Conservation (phyloP, 139 green algal species). For the Tetradesmus obliquus region DNA sequence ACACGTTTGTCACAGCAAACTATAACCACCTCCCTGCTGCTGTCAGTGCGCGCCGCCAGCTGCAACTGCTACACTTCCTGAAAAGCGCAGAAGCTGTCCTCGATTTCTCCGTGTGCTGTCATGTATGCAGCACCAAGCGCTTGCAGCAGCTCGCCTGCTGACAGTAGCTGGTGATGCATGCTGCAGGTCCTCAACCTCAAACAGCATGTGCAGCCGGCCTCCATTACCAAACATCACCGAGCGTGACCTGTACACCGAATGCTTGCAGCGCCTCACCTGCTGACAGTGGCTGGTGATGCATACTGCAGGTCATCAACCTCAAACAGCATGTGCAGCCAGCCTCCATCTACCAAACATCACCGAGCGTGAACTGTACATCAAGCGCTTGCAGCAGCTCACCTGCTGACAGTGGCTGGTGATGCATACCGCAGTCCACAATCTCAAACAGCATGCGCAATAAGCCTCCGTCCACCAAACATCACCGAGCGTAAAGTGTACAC, state of each 20-base stretch:
- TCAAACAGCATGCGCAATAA: not conserved
- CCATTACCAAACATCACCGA: not conserved
- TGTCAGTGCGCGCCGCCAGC: too few relatives aligned
- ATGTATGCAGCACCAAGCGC: too few relatives aligned
- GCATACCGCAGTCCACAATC: not conserved
- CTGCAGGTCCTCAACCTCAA: not conserved
- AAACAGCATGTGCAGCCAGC: conserved; percentile 75
- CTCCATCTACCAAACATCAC: conserved; percentile 6
- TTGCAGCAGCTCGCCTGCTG: not conserved
- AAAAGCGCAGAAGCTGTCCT: too few relatives aligned
- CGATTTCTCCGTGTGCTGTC: too few relatives aligned
- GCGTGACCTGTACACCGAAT: too few relatives aligned
- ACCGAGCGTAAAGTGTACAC: too few relatives aligned
- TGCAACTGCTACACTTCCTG: too few relatives aligned
- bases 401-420: not conserved
- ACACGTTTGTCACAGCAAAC: too few relatives aligned
- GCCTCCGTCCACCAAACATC: not conserved
- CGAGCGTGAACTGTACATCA: too few relatives aligned
- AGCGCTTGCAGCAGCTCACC: not conserved
- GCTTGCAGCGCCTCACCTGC: conserved; percentile 24
- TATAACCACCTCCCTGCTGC: too few relatives aligned
- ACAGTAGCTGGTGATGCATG: not conserved
- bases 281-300: conserved; percentile 83
- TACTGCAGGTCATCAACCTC: conserved; percentile 86
- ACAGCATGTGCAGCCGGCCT: not conserved